Conservation (phyloP, 2,329 filamentous ascomycete genomes). For the Epichloe glyceriae region DNA sequence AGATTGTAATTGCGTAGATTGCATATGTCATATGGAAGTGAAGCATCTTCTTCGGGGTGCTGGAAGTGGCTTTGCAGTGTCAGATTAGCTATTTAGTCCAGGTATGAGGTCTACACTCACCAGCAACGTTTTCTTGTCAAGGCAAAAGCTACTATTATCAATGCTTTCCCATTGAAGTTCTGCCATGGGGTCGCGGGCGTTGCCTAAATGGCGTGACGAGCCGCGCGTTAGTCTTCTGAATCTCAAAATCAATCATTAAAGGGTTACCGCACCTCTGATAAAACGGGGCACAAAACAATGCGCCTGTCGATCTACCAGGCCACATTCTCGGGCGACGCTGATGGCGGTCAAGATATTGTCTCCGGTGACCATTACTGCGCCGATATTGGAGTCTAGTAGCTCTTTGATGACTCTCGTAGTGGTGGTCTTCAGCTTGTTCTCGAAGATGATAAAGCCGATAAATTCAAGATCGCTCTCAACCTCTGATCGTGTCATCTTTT, state of each 20-base stretch:
- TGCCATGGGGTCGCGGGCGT: conserved; percentile 59
- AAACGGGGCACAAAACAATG: conserved; percentile 94
- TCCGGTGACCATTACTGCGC: conserved; percentile 90
- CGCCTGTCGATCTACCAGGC: conserved; percentile 63
- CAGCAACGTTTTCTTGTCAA: conserved; percentile 67
- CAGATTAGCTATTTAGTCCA: background rate
- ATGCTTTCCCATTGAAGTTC: conserved; percentile 84
- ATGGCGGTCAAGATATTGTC: conserved; percentile 97
- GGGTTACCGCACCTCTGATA: conserved; percentile 43
- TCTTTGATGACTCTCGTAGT: conserved; percentile 74
- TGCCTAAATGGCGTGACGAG: conserved; percentile 30
- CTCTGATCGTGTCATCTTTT: conserved; percentile 81
- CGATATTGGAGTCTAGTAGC: conserved; percentile 69
- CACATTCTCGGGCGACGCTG: conserved; percentile 84
- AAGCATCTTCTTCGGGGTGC: conserved; percentile 64
- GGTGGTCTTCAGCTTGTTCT: conserved; percentile 91
- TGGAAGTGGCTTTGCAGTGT: conserved; percentile 47
- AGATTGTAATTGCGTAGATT: conserved; percentile 78
- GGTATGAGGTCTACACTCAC: conserved; percentile 25
- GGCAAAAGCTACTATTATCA: conserved; percentile 65
- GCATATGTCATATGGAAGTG: conserved; percentile 71
- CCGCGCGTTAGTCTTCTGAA: background rate
- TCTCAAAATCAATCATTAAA: background rate
- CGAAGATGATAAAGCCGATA: conserved; percentile 93
- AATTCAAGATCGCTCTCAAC: conserved; percentile 79